Base-by-base conservation (phyloP, 352 stramenopile genomes). In the Globisporangium cederbergense region DNA sequence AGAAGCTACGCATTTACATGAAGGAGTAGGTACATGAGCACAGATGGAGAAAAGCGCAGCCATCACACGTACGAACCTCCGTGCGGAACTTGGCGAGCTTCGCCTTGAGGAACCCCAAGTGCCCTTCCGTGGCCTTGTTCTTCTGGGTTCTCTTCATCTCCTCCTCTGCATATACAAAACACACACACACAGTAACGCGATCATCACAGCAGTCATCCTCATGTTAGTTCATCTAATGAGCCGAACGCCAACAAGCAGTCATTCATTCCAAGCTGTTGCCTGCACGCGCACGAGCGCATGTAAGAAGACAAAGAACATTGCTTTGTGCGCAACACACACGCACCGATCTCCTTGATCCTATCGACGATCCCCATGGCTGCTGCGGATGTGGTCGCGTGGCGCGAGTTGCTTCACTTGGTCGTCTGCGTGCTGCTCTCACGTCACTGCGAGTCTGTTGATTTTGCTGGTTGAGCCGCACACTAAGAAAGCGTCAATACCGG, bases 21-120 rank as follows among this genome's bases (percentile, higher is more conserved):
- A 28, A 28, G 25, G 25, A 28, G 25, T 28, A 28, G 25, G 25
- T 28, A 28, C 25, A 28, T 28, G 25, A 28, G 25, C 25, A 28
- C 25, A 28, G 25, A 28, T 28, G 25, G 2, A 28, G 25, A 45
- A 53, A 7, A 54, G 20, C 14, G 34, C 57, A 52, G 11, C 14
- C 25, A 46, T 51, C 32, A 20, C 1, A 45, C 51, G 28, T n/a
- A 25, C 40, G 32, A 50, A 95, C 82, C 76, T 99, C 97, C n/a
- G 93, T 97, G 53, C 97, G 95, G 36, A 99, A 77, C 79, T 99
- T 99, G 40, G 97, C 97, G 38, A 99, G 82, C 81, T 99, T 99
- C 40, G 98, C 98, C 77, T 99, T 99, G 34, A 99, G 77, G 50
- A 89, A 84, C 9, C 96, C 95, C 32, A 98, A 80, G 71, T 96